A percentile compares a stretch with the other conserved stretches of the same genome.
phyloP scores from a whole-genome alignment of 352 stramenopile species.

The Aphanomyces cochlioides region DNA sequence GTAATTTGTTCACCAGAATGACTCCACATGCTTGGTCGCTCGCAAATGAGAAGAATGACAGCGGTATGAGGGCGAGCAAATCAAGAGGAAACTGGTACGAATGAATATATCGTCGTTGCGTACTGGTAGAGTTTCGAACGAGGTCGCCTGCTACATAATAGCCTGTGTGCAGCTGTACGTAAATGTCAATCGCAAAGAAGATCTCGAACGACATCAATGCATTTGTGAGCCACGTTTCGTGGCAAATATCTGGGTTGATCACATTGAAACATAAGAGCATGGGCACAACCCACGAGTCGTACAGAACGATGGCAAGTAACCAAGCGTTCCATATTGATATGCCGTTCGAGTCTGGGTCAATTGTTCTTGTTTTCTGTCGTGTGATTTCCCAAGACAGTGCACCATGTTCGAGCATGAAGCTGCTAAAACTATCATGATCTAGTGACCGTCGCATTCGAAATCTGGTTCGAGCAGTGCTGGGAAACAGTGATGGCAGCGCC shows the following conservation, averaged over 20 bases:
- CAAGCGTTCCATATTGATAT: slow-evolving; percentile 18
- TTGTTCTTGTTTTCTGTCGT: slow-evolving; percentile 16
- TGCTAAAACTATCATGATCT: slow-evolving; percentile 8
- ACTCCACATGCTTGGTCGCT: slow-evolving; percentile 19
- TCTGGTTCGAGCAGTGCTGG: not conserved
- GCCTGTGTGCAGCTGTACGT: slow-evolving; percentile 66
- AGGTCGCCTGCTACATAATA: slow-evolving; percentile 72
- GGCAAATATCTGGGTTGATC: slow-evolving; percentile 19
- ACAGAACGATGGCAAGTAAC: slow-evolving; percentile 11
- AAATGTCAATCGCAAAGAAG: slow-evolving; percentile 58
- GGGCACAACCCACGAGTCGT: slow-evolving; percentile 19
- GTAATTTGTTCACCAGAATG: slow-evolving; percentile 25
- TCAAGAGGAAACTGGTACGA: slow-evolving; percentile 53
- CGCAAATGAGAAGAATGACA: slow-evolving; percentile 39
- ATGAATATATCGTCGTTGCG: slow-evolving; percentile 55
- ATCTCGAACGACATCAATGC: slow-evolving; percentile 53
- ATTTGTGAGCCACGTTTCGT: slow-evolving; percentile 18
- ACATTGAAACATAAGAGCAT: slow-evolving; percentile 20
- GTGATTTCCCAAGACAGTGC: slow-evolving; percentile 26
- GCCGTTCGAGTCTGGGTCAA: slow-evolving; percentile 22
- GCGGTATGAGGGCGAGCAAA: slow-evolving; percentile 44
- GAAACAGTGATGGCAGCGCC: not conserved
- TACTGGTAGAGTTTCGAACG: slow-evolving; percentile 53
- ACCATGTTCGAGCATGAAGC: slow-evolving; percentile 24
- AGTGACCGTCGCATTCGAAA: not conserved